Evolutionary conservation across 2,329 filamentous ascomycete genomes (phyloP), one percentile per base, ranked within the genome.

Genomic region (Sphaerulina vaccinii): DNA sequence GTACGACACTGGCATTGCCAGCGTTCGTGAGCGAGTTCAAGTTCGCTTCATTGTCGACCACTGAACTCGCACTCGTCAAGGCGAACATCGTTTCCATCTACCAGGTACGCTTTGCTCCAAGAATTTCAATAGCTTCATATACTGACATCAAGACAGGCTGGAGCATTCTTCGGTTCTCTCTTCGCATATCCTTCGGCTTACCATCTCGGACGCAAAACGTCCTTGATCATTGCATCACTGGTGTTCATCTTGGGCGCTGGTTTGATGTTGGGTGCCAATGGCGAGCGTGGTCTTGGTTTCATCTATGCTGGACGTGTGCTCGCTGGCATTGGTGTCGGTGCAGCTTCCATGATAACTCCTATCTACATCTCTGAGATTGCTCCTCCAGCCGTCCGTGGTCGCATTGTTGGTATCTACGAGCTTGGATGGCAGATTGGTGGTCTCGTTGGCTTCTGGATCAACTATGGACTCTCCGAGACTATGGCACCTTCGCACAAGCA

Each of bases 21-120:
- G 86, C 86, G 0, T 91, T 91, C 70, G 76, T 75, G 38, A 63
- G 75, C 1, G 88, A 91, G 65, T 92, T 92, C 67, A 62, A 74
- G 11, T 85, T 90, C 61, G 72, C 68, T 2, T 63, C 70, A 2
- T 79, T 84, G 71, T 69, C 66, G 3, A 48, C 66, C 0, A 49
- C 62, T 2, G 65, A 79, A n/a, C 71, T 83, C 21, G 78, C 83
- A 23, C 70, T 87, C 3, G 73, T 87, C 41, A 84, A 83, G 63
- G 76, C 84, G 62, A 92, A 91, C 68, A 90, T 91, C 55, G 87
- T 90, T 45, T 90, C 85, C 21, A 81, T 86, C 48, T 91, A 89
- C 72, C 88, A 54, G 48, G 48, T 43, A 39, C 5, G 16, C 9
- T 29, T 22, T 3, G 10, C 27, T 16, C n/a, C 32, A 16, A 16